phyloP scores from a whole-genome alignment of 768 basidiomycete genomes.

The Pleurotus cornucopiae region DNA sequence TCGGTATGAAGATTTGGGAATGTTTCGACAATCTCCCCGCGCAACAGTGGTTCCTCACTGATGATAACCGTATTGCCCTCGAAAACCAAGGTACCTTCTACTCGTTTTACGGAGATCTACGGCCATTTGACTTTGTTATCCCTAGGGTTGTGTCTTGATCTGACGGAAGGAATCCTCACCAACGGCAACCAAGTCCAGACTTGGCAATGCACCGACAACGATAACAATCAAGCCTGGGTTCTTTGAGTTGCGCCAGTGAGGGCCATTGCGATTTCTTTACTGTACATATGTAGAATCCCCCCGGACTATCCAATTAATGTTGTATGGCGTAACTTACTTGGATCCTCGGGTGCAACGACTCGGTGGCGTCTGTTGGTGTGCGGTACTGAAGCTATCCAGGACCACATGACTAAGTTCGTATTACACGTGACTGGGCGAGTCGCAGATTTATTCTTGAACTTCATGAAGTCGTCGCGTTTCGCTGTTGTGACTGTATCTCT shows the following conservation, averaged over 20 bases:
- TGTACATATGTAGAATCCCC: no score
- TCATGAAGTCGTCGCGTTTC: no score
- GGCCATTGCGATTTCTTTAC: no score
- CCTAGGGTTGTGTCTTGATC: not conserved
- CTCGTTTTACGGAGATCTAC: not conserved
- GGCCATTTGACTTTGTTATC: not conserved
- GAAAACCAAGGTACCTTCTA: constrained; percentile 1
- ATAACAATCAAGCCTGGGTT: constrained; percentile 4
- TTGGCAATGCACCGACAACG: constrained; percentile 6
- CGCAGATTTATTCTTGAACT: no score
- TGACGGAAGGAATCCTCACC: not conserved
- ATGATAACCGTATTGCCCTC: constrained; percentile 19
- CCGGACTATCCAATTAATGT: no score
- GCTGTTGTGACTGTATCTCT: not conserved
- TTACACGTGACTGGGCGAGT: no score
- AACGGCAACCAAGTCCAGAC: constrained; percentile 7
- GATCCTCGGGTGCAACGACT: no score
- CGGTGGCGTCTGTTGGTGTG: no score
- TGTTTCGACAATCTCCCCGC: constrained; percentile 28
- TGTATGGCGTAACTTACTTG: no score
- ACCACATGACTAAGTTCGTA: no score
- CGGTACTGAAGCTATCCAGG: no score
- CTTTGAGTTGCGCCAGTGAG: not conserved
- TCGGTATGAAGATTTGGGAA: constrained; percentile 30
- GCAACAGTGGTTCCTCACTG: constrained; percentile 27